Evolutionary conservation across 2,329 filamentous ascomycete species (phyloP), one percentile per base, ranked within the genome.

Genomic region (Epichloe brachyelytri): DNA sequence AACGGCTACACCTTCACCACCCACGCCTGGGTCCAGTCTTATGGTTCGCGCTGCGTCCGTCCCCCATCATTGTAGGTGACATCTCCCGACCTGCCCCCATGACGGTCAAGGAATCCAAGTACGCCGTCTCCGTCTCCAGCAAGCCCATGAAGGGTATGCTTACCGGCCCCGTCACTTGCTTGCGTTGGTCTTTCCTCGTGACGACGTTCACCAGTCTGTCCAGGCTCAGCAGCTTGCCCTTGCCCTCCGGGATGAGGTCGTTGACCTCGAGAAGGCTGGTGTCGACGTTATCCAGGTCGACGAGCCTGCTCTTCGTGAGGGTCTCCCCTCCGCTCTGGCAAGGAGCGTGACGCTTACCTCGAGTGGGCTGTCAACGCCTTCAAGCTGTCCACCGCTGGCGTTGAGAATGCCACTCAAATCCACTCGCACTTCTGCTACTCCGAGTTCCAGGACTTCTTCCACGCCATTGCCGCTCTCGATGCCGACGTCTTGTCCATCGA

Each of bases 91-190:
- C 93, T 59, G 85, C 83, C 61, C 86, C 93, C 61, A 98, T 98
- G 93, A 96, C 93, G 55, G 93, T 98, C 75, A 98, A 98, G 86
- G 93, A 98, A 82, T 95, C 88, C 73, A 95, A 97, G 80, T 98
- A 95, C 75, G 93, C 93, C 60, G 91, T 89, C 57, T 90, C 86
- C 52, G 82, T 96, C 71, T 91, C 90, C 70, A 91, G 86, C 78
- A 97, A 96, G 83, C 90, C 93, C 74, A 97, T 98, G 93, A 98
- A 98, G 88, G 93, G 93, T 71, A 98, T 98, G 93, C 83, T 98
- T 69, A 98, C 93, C 72, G 93, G 93, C 55, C 93, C 93, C 62
- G 94, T 98, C 76, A 98, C 93, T 66, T 98, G 93, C 77, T 78
- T 98, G 64, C 86, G 93, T 72, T 98, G 93, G 93, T 98, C 93